phyloP scores from a whole-genome alignment of 108 stramenopile species.

The Mediolabrus comicus region DNA sequence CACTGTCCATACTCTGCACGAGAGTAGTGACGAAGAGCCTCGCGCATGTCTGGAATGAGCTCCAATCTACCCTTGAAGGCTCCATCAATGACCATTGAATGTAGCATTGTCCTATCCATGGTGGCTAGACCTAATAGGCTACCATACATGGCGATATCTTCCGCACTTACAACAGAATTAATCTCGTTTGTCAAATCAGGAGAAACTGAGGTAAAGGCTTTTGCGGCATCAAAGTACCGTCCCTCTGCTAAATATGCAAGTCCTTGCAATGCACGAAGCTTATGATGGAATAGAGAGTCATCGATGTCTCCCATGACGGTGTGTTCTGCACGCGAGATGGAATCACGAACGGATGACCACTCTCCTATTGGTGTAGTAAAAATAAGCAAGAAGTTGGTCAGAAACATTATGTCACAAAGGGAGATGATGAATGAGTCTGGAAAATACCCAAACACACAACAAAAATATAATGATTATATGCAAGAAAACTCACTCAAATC shows the following conservation, averaged over 20 bases:
- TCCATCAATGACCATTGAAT: conserved; percentile 38
- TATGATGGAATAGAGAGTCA: conserved; percentile 36
- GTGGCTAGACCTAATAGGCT: conserved; percentile 58
- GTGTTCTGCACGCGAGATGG: conserved; percentile 15
- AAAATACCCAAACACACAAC: neutral
- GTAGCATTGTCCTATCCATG: conserved; percentile 33
- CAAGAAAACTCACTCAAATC: conserved; percentile 35
- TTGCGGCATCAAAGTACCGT: conserved; percentile 38
- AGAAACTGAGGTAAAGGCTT: conserved; percentile 29
- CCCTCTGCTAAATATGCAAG: conserved; percentile 41
- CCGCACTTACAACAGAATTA: conserved; percentile 44
- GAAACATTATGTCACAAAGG: no score
- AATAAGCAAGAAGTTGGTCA: no score
- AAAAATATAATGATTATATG: neutral
- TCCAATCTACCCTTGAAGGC: conserved; percentile 52
- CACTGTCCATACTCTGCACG: conserved; percentile 44
- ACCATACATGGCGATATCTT: conserved; percentile 78
- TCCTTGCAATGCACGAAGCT: conserved; percentile 41
- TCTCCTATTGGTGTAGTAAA: conserved; percentile 14
- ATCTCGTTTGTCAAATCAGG: conserved; percentile 44
- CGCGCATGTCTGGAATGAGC: conserved; percentile 46
- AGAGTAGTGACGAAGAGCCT: conserved; percentile 43
- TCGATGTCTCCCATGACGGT: conserved; percentile 9
- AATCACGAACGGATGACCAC: conserved; percentile 27
- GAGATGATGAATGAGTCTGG: no score